Evolutionary conservation across 2,329 filamentous ascomycete species (phyloP).

Genomic region (Fusarium marasasianum): DNA sequence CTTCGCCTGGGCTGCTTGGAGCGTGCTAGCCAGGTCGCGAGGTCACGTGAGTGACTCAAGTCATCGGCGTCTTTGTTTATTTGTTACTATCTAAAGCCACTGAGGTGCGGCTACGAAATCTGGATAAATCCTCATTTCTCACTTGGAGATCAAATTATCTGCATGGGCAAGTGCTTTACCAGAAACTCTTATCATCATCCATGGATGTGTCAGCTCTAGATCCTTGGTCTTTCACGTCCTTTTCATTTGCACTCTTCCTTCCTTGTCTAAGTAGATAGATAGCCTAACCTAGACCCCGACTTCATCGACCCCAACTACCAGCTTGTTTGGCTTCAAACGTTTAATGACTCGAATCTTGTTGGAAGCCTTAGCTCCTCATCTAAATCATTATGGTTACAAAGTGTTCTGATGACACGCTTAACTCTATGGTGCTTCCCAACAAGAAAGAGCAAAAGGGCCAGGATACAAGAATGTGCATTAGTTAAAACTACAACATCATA

Average conservation of each 20-base stretch:
- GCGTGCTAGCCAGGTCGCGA: not conserved
- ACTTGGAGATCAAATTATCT: not conserved
- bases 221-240: not conserved
- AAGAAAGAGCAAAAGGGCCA: not conserved
- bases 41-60: conserved; percentile 1
- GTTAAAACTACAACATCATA: conserved; percentile 4
- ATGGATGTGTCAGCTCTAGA: not conserved
- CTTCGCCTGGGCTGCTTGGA: not conserved
- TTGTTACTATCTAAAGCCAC: not conserved
- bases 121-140: not conserved
- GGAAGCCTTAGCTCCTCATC: not conserved
- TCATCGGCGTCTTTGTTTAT: not conserved
- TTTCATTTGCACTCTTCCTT: not conserved
- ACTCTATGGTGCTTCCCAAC: not conserved
- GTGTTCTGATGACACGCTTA: not conserved
- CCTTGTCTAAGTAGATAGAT: not conserved
- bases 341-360: not conserved
- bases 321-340: not conserved
- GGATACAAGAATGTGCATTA: conserved; percentile 6
- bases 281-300: not conserved
- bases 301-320: not conserved
- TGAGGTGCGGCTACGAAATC: not conserved
- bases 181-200: not conserved
- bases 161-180: not conserved
- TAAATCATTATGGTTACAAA: not conserved